Evolutionary conservation across 768 basidiomycete genomes (phyloP).

Genomic region (Mycena amicta): DNA sequence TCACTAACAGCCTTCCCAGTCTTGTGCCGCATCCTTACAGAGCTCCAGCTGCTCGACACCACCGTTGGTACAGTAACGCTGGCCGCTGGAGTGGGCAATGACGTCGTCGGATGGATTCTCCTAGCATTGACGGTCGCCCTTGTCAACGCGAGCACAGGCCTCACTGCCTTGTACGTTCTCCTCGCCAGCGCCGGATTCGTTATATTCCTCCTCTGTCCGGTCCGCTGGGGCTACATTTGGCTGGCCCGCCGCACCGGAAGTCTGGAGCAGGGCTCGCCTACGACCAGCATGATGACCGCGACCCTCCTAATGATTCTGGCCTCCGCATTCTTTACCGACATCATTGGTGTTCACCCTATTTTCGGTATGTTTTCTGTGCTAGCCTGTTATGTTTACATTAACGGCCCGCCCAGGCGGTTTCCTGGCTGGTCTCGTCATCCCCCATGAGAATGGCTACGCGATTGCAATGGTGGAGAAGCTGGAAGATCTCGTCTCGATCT

Average conservation of each 20-base stretch:
- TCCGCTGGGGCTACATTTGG: constrained; percentile 66
- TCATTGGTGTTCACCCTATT: constrained; percentile 78
- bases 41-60: constrained; percentile 79
- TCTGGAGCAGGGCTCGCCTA: constrained; percentile 72
- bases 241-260: constrained; percentile 68
- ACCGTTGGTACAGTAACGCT: constrained; percentile 83
- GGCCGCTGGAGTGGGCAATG: constrained; percentile 82
- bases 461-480: constrained; percentile 82
- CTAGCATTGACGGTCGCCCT: constrained; percentile 84
- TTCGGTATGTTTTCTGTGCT: constrained; percentile 44
- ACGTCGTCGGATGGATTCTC: constrained; percentile 79
- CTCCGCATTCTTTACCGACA: constrained; percentile 83
- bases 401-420: constrained; percentile 61
- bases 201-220: constrained; percentile 67
- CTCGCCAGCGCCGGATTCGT: constrained; percentile 68
- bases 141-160: constrained; percentile 72
- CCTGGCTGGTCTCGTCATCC: constrained; percentile 79
- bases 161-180: constrained; percentile 80
- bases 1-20: too few species aligned
- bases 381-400: constrained; percentile 23
- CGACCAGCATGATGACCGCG: constrained; percentile 75
- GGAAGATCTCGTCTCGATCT: constrained; percentile 81
- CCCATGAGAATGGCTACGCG: constrained; percentile 80
- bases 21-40: constrained; percentile 82
- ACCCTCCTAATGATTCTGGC: constrained; percentile 73